Conservation (phyloP, 371 early-diverging fungal genomes). For the Rozella allomycis region DNA sequence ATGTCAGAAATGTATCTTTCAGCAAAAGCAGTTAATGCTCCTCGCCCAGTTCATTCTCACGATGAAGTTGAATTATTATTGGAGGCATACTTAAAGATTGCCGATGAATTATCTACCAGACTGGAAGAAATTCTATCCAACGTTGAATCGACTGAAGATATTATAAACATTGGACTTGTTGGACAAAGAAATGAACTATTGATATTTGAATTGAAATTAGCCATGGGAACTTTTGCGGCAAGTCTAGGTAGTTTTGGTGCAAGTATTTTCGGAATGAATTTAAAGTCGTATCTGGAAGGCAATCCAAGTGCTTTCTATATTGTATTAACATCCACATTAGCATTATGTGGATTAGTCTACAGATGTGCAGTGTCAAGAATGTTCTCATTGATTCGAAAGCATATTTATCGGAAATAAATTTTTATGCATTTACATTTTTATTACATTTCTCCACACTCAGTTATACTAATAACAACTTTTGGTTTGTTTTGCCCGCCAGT, state of each 20-base stretch:
- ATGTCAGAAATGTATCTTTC: constrained; percentile 69
- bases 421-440: too few species aligned
- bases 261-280: constrained; percentile 66
- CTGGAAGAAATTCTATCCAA: constrained; percentile 41
- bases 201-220: constrained; percentile 54
- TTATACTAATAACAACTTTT: constrained; percentile 57
- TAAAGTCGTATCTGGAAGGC: constrained; percentile 43
- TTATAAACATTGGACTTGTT: constrained; percentile 59
- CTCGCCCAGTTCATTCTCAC: constrained; percentile 37
- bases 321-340: too few species aligned
- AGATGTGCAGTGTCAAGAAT: too few species aligned
- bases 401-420: too few species aligned
- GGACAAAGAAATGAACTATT: constrained; percentile 60
- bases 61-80: constrained; percentile 66
- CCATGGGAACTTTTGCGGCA: constrained; percentile 50
- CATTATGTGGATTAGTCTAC: too few species aligned
- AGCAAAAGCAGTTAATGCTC: constrained; percentile 36
- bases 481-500: constrained; percentile 54
- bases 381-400: too few species aligned
- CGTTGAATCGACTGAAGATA: constrained; percentile 60
- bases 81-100: constrained; percentile 63
- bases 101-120: constrained; percentile 55
- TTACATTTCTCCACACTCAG: constrained; percentile 38
- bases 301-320: constrained; percentile 41
- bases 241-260: constrained; percentile 46